Evolutionary conservation across 192 early-diverging fungal genomes (phyloP).

Genomic region (Glomus cerebriforme): DNA sequence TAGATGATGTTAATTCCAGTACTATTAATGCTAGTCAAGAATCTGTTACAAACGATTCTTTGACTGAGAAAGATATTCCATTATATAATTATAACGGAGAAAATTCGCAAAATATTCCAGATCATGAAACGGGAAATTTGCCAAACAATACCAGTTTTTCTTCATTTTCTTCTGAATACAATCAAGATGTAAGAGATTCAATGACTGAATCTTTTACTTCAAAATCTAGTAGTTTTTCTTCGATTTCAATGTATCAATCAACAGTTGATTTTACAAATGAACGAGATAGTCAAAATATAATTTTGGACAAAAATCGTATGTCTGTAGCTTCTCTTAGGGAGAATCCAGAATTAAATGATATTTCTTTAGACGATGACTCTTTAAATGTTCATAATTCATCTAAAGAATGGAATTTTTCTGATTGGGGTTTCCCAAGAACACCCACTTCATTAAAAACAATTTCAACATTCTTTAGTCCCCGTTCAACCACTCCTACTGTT

Average conservation of each 20-base stretch:
- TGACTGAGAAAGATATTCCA: background rate
- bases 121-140: background rate
- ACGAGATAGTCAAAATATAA: background rate
- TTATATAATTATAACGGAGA: background rate
- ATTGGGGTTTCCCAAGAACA: constrained; percentile 17
- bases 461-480: constrained; percentile 3
- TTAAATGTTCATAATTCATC: constrained; percentile 15
- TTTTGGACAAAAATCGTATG: constrained; percentile 11
- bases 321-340: constrained; percentile 32
- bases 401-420: constrained; percentile 33
- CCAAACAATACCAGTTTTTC: background rate
- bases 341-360: constrained; percentile 47
- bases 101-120: background rate
- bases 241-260: constrained; percentile 14
- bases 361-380: constrained; percentile 44
- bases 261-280: background rate
- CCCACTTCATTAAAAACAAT: background rate
- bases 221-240: constrained; percentile 29
- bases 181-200: background rate
- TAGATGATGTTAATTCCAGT: background rate
- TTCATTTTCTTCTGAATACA: background rate
- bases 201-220: background rate
- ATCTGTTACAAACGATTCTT: background rate
- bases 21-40: background rate
- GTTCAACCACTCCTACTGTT: constrained; percentile 29